Percentiles rank a stretch among this genome's conserved stretches.
Evolutionary conservation across 1,139 yeast genomes (phyloP).

Genomic region (Lizanozyma gosingica): DNA sequence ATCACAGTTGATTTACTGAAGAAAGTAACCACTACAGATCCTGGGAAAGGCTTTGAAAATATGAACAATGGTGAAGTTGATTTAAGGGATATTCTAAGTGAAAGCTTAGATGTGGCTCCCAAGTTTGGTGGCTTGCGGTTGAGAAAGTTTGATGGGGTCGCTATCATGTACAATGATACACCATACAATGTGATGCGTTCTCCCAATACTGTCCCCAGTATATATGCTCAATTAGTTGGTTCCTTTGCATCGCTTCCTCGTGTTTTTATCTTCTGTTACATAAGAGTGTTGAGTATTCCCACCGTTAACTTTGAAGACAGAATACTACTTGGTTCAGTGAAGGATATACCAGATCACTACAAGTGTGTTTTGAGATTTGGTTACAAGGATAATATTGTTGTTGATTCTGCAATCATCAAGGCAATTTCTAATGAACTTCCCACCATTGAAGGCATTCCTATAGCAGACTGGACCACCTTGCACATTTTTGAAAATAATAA

Average conservation of each 20-base stretch:
- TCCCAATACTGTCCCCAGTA: conserved; percentile 34
- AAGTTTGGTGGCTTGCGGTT: conserved; percentile 15
- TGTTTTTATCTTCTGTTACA: conserved; percentile 31
- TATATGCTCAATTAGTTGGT: conserved; percentile 25
- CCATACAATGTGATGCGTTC: conserved; percentile 16
- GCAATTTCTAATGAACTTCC: conserved; percentile 20
- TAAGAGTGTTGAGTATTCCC: conserved; percentile 34
- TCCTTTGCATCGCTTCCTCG: conserved; percentile 36
- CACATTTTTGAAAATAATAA: conserved; percentile 32
- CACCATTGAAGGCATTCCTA: conserved; percentile 9
- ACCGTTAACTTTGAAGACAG: conserved; percentile 27
- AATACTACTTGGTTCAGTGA: conserved; percentile 28
- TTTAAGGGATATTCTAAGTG: conserved; percentile 2
- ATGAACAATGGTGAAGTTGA: conserved; percentile 6
- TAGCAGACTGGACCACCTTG: conserved; percentile 9
- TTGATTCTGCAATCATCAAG: conserved; percentile 17
- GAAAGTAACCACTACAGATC: background rate
- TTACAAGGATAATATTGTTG: conserved; percentile 31
- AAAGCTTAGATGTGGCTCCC: background rate
- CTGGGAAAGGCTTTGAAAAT: conserved; percentile 3
- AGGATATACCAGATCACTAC: conserved; percentile 31
- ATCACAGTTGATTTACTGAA: conserved; percentile 14
- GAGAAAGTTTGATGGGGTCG: conserved; percentile 25
- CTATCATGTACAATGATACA: conserved; percentile 31
- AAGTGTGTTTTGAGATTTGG: conserved; percentile 39